These are phyloP conservation scores for Lachnellula willkommii DNA, from an alignment of 2,329 filamentous ascomycete species.

Conservation along the genomic window DNA sequence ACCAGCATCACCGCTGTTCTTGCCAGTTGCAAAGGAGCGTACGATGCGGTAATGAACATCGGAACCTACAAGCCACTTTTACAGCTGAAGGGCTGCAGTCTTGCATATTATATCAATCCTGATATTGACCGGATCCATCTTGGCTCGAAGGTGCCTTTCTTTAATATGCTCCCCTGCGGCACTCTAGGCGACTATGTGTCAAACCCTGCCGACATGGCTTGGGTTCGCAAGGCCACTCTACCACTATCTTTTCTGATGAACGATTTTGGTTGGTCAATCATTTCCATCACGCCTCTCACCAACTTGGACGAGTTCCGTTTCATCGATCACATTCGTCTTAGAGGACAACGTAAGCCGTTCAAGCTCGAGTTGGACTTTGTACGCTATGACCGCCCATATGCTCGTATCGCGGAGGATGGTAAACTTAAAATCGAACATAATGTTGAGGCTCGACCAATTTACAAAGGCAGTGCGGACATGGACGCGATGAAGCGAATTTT, in stretches of 20 bases:
- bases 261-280: not conserved
- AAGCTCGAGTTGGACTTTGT: not conserved
- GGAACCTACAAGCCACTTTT: not conserved
- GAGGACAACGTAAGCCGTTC: not conserved
- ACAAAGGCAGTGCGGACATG: not conserved
- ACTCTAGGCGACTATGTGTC: not conserved
- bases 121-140: not conserved
- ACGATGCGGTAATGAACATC: not conserved
- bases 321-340: not conserved
- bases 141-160: not conserved
- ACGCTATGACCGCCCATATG: no score
- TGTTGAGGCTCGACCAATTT: not conserved
- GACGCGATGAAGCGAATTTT: conserved; percentile 4
- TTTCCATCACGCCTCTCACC: not conserved
- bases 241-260: not conserved
- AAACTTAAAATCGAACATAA: not conserved
- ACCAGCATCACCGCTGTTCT: not conserved
- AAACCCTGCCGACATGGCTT: not conserved
- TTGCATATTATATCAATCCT: not conserved
- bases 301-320: not conserved
- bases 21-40: not conserved
- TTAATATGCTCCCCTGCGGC: not conserved
- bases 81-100: not conserved
- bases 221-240: not conserved
- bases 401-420: not conserved